These are phyloP conservation scores for Debaryomycetaceae sp. DNA, from an alignment of 1,139 yeast species.

Conservation along the genomic window DNA sequence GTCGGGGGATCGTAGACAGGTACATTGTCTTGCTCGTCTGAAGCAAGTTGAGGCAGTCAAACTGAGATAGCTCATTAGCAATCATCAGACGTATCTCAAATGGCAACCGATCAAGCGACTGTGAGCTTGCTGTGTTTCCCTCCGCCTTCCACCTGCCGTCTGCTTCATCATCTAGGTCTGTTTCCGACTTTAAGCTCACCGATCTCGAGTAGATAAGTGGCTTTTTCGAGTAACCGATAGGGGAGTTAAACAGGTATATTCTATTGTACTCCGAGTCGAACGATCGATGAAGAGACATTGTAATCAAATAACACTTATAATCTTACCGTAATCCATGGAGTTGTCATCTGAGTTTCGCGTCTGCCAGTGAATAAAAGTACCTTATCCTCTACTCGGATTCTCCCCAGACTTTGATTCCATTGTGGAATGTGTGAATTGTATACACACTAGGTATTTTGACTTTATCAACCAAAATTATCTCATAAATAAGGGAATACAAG, in stretches of 20 bases:
- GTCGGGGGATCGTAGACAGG: slow-evolving; percentile 24
- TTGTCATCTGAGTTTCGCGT: too few relatives aligned
- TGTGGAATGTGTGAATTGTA: neutral
- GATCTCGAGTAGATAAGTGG: slow-evolving; percentile 11
- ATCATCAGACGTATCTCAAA: slow-evolving; percentile 33
- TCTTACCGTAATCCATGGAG: too few relatives aligned
- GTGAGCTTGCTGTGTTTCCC: neutral
- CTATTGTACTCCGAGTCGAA: neutral
- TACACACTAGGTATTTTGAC: neutral
- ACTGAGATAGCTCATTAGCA: slow-evolving; percentile 35
- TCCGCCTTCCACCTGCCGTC: too few relatives aligned
- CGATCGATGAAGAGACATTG: neutral
- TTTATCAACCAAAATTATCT: slow-evolving; percentile 1
- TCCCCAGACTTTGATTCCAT: neutral
- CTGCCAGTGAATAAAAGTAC: too few relatives aligned
- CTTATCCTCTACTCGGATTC: neutral
- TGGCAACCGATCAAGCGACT: slow-evolving; percentile 23
- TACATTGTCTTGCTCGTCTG: slow-evolving; percentile 28
- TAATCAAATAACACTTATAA: too few relatives aligned
- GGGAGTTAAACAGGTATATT: slow-evolving; percentile 15
- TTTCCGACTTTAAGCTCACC: neutral
- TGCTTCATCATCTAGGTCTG: too few relatives aligned
- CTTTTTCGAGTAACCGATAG: slow-evolving; percentile 25
- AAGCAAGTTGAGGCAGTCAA: slow-evolving; percentile 36
- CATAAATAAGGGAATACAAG: neutral